Conservation (phyloP, 1,284 basidiomycete genomes). For the Cystobasidium sp. region DNA sequence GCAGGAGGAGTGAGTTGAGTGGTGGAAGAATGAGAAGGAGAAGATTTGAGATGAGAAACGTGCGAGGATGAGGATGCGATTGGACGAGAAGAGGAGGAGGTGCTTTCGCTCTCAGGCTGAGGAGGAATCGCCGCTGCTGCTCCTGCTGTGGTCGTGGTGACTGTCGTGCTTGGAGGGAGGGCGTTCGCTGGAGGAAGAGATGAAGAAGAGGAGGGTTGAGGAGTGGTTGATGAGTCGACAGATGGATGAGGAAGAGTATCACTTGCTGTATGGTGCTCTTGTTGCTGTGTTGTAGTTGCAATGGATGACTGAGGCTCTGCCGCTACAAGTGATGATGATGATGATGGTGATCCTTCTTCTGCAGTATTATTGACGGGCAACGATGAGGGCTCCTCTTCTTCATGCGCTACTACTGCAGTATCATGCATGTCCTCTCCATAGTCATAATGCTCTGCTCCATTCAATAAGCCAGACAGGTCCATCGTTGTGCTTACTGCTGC, state of each 20-base stretch:
- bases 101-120: background rate
- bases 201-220: too few relatives aligned
- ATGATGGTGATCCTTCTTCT: background rate
- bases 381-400: background rate
- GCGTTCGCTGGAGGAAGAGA: background rate
- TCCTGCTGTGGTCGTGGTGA: background rate
- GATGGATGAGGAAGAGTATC: too few relatives aligned
- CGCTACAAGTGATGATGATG: background rate
- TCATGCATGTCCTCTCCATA: background rate
- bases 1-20: background rate
- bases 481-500: background rate
- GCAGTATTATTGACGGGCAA: background rate
- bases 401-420: background rate
- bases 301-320: background rate
- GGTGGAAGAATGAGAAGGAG: background rate
- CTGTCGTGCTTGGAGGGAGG: background rate
- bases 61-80: slow-evolving; percentile 6
- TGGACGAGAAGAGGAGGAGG: slow-evolving; percentile 1
- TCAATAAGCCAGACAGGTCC: slow-evolving; percentile 33
- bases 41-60: slow-evolving; percentile 1
- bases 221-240: background rate
- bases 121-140: background rate
- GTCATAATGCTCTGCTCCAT: slow-evolving; percentile 5
- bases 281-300: too few relatives aligned
- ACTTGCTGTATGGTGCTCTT: too few relatives aligned